Percentiles rank a stretch among this genome's conserved stretches.
phyloP scores from a whole-genome alignment of 345 rosid genomes.

The Eucalyptus shirleyi region DNA sequence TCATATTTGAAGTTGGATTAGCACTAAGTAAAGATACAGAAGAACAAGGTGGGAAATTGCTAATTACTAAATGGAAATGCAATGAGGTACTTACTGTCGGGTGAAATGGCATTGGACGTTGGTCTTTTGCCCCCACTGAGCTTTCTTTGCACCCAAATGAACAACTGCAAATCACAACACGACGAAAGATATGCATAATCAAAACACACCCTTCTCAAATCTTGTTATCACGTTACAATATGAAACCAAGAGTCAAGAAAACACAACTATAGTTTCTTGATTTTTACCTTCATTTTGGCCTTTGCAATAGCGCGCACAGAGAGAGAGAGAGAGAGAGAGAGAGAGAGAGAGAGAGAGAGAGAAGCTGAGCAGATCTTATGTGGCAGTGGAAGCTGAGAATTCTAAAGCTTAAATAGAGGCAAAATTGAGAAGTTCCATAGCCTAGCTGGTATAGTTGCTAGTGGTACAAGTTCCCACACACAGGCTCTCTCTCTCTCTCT shows the following conservation, averaged over 20 bases:
- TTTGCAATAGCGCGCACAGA: not conserved
- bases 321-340: not conserved
- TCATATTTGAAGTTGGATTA: not conserved
- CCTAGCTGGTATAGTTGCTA: not conserved
- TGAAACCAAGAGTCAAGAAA: not conserved
- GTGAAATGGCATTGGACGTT: not conserved
- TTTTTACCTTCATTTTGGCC: conserved; percentile 9
- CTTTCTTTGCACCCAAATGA: conserved; percentile 70
- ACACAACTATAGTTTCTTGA: not conserved
- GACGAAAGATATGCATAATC: not conserved
- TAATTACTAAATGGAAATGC: not conserved
- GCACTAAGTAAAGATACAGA: not conserved
- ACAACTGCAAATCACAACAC: conserved; percentile 21
- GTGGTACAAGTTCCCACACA: conserved; percentile 42
- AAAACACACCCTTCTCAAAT: not conserved
- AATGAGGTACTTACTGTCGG: conserved; percentile 18
- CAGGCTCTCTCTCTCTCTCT: not conserved
- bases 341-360: not conserved
- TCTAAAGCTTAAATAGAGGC: not conserved
- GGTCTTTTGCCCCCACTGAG: conserved; percentile 10
- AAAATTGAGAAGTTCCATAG: not conserved
- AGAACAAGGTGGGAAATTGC: not conserved
- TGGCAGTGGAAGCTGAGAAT: not conserved
- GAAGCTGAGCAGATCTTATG: not conserved
- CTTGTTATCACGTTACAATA: not conserved